Base-by-base conservation (phyloP, 371 early-diverging fungal genomes). In the Smittium culicis region DNA sequence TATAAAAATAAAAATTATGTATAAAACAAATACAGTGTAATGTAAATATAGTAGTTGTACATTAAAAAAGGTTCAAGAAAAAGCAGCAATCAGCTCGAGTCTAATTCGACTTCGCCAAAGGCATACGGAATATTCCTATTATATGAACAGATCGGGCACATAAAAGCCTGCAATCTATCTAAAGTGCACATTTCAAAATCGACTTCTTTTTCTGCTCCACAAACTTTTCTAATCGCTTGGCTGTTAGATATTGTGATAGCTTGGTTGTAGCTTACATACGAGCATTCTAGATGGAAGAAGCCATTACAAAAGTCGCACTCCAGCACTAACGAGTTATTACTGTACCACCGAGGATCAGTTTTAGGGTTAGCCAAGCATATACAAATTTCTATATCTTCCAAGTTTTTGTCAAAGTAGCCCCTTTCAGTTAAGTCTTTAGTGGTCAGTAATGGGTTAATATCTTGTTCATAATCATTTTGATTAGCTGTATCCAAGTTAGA, bases 231-330 rank as follows among this genome's bases (percentile, higher is more conserved):
- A 35, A 61, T 62, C 64, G 72, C 55, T 69, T 77, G 78, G 68
- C 72, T 68, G 30, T 67, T 55, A 35, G 64, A 58, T 20, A 77
- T 32, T 20, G 70, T 34, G 3, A 69, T 68, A 11, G 77, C 77
- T 2, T 54, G 54, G 16, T 14, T 28, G 3, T 63, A 35, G 2
- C 74, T 68, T 24, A 79, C 62, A 20, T 69, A 68, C 31, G 81
- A 79, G 66, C 87, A 87, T 0, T 57, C 64, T 1, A 77, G 65
- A 67, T 87, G 87, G 71, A 77, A 83, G 80, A 81, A 82, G 25
- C 81, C 84, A 17, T 71, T 70, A 62, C 87, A 87, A 27, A 67
- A 35, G 60, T 86, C 86, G 68, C 87, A 87, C 31, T 75, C 74
- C 1, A 87, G 72, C 72, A 82, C 82, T 0, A 77, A 72, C 57